Base-by-base conservation (phyloP, 2,329 filamentous ascomycete genomes). In the Xylariaceae sp. region DNA sequence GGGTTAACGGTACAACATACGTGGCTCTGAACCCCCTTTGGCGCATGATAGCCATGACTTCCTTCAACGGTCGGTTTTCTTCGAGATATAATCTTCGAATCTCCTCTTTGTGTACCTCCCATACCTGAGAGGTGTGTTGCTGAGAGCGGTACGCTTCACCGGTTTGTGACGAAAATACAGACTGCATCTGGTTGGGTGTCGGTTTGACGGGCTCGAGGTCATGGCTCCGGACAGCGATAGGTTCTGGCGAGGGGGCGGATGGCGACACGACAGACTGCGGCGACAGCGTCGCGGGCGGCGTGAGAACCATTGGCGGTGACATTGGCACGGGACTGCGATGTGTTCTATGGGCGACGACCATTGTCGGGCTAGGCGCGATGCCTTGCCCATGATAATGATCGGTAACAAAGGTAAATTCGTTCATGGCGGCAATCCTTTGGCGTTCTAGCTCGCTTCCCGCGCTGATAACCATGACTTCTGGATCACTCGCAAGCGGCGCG, bases 1-100 rank as follows among this genome's bases (percentile, higher is more conserved):
- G 18, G 9, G 36, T 48, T 30, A 41, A 42, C 39, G 32, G 42
- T 38, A 39, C 42, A 42, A 56, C 56, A 55, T 64, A 77, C 74
- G 75, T 77, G 47, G 75, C 75, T 56, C 74, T 70, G 55, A 77
- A 77, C 15, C 68, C 68, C 53, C 71, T 69, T 6, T 76, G 74
- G 27, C 72, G 69, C 75, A 77, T 77, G 56, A 76, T 72, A 18
- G 67, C 59, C 71, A 76, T 77, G 55, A 77, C 75, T 62, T 77
- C 74, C 56, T 77, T 77, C n/a, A 77, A 65, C 3, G 75, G 75
- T 36, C 71, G 72, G 44, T 75, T 68, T 54, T 77, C 73, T 18
- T 77, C 75, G 6, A 77, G 65, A 53, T 77, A 77, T 32, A 77
- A 51, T 10, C 65, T 60, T 39, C 71, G 68, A 42, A 77, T 77